phyloP scores from a whole-genome alignment of 2,329 filamentous ascomycete species.

The Macroventuria anomochaeta region DNA sequence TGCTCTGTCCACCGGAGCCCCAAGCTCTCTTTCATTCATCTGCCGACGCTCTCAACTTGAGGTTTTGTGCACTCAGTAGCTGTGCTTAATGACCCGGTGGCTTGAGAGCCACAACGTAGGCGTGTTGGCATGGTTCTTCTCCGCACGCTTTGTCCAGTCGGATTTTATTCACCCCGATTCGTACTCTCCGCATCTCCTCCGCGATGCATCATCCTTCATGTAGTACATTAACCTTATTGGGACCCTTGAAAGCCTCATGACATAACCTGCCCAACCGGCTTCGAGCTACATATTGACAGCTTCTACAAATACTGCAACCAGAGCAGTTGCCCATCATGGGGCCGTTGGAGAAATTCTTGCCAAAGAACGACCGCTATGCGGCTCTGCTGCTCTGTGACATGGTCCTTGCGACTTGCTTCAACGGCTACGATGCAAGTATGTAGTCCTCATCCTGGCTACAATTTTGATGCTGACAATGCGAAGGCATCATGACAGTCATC shows the following conservation, averaged over 20 bases:
- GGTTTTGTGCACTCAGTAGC: not conserved
- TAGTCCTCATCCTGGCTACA: not conserved
- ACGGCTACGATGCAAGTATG: slow-evolving; percentile 17
- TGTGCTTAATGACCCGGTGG: not conserved
- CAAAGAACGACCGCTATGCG: slow-evolving; percentile 14
- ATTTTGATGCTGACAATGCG: not conserved
- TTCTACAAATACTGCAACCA: not conserved
- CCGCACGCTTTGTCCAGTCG: not conserved
- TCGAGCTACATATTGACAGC: not conserved
- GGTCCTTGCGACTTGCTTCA: slow-evolving; percentile 15
- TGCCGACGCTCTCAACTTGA: not conserved
- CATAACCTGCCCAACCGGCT: not conserved
- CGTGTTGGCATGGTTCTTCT: not conserved
- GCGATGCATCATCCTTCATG: too few relatives aligned
- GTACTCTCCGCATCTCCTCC: not conserved
- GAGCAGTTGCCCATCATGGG: not conserved
- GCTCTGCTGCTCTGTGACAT: slow-evolving; percentile 14
- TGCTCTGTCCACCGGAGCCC: slow-evolving; percentile 2
- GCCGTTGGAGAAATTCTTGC: slow-evolving; percentile 7
- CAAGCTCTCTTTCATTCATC: not conserved
- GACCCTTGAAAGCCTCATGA: not conserved
- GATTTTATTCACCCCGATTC: not conserved
- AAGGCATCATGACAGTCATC: slow-evolving; percentile 16
- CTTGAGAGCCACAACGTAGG: not conserved
- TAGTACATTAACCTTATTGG: not conserved